phyloP scores from a whole-genome alignment of 257 asterid species.

The Gynochthodes officinalis region DNA sequence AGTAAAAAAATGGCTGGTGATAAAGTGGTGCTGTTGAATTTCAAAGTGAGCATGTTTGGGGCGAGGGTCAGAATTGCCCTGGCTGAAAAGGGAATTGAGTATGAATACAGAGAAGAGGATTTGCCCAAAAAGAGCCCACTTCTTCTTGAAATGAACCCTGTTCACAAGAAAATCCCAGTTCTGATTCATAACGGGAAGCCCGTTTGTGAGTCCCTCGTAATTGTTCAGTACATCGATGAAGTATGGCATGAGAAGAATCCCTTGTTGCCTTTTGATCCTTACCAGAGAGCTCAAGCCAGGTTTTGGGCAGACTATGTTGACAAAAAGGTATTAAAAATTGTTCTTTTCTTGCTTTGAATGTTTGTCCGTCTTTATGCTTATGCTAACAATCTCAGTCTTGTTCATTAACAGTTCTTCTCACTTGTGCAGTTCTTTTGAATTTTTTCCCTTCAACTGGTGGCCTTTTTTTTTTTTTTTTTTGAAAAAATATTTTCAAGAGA shows the following conservation, averaged over 20 bases:
- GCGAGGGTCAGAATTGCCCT: slow-evolving; percentile 24
- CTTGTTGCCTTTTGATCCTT: slow-evolving; percentile 23
- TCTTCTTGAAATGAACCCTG: slow-evolving; percentile 21
- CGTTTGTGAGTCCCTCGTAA: slow-evolving; percentile 23
- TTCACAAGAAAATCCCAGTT: slow-evolving; percentile 28
- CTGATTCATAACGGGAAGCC: slow-evolving; percentile 25
- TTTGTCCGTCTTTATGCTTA: too few species aligned
- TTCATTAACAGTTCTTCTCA: too few species aligned
- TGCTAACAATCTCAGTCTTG: too few species aligned
- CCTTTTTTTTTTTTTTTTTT: too few species aligned
- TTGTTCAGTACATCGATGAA: slow-evolving; percentile 28
- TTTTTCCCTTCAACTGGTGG: too few species aligned
- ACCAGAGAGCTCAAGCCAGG: slow-evolving; percentile 26
- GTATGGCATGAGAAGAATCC: slow-evolving; percentile 19
- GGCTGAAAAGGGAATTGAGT: slow-evolving; percentile 21
- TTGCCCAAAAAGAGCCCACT: slow-evolving; percentile 21
- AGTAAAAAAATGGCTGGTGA: too few species aligned
- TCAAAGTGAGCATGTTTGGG: slow-evolving; percentile 17
- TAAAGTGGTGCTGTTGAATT: slow-evolving; percentile 21
- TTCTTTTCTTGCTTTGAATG: not conserved
- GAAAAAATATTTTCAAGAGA: too few species aligned
- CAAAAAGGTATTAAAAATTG: slow-evolving; percentile 17
- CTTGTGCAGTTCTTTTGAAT: too few species aligned
- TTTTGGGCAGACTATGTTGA: slow-evolving; percentile 27
- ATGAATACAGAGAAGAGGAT: slow-evolving; percentile 15